These are phyloP conservation scores for Westerdykella ornata DNA, from an alignment of 2,329 filamentous ascomycete genomes.

Conservation along the genomic window DNA sequence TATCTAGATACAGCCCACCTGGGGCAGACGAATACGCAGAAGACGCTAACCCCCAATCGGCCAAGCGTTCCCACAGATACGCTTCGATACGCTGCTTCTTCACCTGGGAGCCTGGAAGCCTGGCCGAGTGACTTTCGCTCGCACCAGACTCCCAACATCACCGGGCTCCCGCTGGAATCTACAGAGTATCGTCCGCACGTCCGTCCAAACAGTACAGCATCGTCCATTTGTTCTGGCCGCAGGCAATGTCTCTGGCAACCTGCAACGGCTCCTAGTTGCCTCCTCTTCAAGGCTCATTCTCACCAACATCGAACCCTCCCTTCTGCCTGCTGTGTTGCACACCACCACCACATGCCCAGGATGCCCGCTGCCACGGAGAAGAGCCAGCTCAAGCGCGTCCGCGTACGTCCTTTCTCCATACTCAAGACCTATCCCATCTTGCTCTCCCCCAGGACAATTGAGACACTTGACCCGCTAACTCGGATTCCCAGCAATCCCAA, in stretches of 20 bases:
- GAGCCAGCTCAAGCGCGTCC: constrained; percentile 76
- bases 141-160: no score
- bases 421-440: neutral
- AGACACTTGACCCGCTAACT: neutral
- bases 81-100: neutral
- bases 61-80: neutral
- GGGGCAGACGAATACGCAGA: no score
- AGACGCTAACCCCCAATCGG: neutral
- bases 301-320: no score
- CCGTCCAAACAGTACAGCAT: neutral
- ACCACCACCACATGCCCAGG: constrained; percentile 4
- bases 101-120: neutral
- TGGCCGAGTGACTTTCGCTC: no score
- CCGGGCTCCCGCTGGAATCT: neutral
- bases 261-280: constrained; percentile 10
- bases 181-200: neutral
- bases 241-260: constrained; percentile 6
- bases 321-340: neutral
- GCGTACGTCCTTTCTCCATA: constrained; percentile 52
- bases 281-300: neutral
- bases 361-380: constrained; percentile 62
- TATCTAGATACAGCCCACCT: no score
- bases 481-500: constrained; percentile 53
- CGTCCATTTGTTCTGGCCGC: neutral
- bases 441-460: neutral